Conservation (phyloP, 1,139 yeast genomes). For the Geotrichum histeridarum region DNA sequence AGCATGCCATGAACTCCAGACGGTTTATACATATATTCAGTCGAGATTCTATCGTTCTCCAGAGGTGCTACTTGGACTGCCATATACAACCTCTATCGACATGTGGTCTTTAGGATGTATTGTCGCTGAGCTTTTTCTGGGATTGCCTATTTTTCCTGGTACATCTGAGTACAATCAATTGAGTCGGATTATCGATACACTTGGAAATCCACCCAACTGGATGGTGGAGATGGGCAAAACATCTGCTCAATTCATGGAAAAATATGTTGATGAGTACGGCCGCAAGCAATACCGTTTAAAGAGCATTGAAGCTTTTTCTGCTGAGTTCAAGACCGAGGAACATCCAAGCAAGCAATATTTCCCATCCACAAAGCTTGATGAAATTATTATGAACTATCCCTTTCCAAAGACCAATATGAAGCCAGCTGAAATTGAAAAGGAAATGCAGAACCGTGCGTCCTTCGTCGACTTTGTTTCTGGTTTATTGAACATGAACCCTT, state of each 20-base stretch:
- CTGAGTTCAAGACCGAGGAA: conserved; percentile 55
- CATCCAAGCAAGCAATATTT: conserved; percentile 86
- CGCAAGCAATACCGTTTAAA: conserved; percentile 46
- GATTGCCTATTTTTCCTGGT: conserved; percentile 93
- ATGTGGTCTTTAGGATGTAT: conserved; percentile 99
- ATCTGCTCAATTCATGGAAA: conserved; percentile 62
- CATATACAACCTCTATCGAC: conserved; percentile 82
- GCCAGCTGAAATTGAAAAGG: conserved; percentile 47
- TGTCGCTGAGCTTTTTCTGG: conserved; percentile 86
- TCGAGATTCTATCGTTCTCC: conserved; percentile 95
- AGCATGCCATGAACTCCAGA: conserved; percentile 88
- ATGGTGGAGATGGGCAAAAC: conserved; percentile 95
- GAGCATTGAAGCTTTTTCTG: conserved; percentile 54
- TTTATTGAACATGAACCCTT: conserved; percentile 75
- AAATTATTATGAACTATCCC: conserved; percentile 70
- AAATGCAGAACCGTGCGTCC: conserved; percentile 64
- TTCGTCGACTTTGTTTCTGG: conserved; percentile 76
- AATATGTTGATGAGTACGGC: conserved; percentile 38
- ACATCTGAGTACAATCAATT: conserved; percentile 90
- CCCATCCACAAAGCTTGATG: conserved; percentile 61
- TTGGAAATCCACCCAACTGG: conserved; percentile 89
- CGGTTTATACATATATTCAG: conserved; percentile 89
- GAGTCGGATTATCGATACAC: conserved; percentile 71
- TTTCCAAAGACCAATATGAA: conserved; percentile 72
- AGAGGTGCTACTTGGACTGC: conserved; percentile 86